Evolutionary conservation across 306 rosid genomes (phyloP).

Genomic region (Chamaecrista fasciculata): DNA sequence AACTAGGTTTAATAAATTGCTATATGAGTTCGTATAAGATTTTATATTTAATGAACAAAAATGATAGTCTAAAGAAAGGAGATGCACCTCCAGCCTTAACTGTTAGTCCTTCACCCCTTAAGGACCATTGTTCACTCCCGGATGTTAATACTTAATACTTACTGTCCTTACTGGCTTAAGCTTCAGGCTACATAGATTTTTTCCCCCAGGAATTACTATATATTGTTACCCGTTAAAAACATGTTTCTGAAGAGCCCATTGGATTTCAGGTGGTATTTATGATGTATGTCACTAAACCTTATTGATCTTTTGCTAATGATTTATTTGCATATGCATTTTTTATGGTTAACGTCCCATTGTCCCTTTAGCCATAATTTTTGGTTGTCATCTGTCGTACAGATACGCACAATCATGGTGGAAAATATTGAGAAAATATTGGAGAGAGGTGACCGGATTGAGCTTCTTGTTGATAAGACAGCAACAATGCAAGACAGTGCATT

Average conservation of each 20-base stretch:
- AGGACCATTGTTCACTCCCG: constrained; percentile 21
- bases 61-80: constrained; percentile 13
- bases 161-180: constrained; percentile 15
- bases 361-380: constrained; percentile 23
- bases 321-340: neutral
- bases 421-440: constrained; percentile 92
- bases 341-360: constrained; percentile 14
- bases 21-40: constrained; percentile 6
- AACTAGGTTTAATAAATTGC: neutral
- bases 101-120: neutral
- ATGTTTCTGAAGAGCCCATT: constrained; percentile 13
- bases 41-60: constrained; percentile 7
- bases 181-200: constrained; percentile 7
- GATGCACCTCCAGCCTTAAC: constrained; percentile 16
- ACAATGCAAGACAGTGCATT: constrained; percentile 98
- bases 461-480: constrained; percentile 93
- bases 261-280: constrained; percentile 25
- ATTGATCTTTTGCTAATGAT: neutral
- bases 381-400: constrained; percentile 49
- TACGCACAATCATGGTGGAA: constrained; percentile 92
- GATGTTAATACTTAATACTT: constrained; percentile 13
- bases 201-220: constrained; percentile 5
- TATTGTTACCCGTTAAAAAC: constrained; percentile 10
- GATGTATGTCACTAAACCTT: constrained; percentile 2
- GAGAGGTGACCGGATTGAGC: constrained; percentile 96